Conservation (phyloP, 1,284 basidiomycete species). For the Xanthoconium separans region DNA sequence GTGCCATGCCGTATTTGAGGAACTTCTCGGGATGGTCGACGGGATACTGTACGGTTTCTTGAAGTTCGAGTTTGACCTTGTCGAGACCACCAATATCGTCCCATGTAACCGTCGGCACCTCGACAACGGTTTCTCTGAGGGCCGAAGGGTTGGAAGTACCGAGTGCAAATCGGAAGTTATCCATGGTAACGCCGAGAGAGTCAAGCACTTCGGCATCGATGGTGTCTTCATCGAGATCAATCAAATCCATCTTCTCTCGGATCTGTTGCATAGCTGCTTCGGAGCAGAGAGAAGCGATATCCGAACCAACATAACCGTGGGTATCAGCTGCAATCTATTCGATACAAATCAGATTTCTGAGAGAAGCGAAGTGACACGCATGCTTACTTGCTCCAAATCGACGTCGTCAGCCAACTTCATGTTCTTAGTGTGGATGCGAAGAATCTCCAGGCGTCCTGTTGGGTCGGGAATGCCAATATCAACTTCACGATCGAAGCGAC, state of each 20-base stretch:
- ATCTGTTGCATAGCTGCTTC: constrained; percentile 93
- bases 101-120: constrained; percentile 95
- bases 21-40: constrained; percentile 99
- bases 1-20: constrained; percentile 99
- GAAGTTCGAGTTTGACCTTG: constrained; percentile 98
- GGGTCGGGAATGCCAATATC: constrained; percentile 99
- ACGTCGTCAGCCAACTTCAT: constrained; percentile 99
- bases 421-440: constrained; percentile 99
- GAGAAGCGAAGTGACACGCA: neutral
- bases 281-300: constrained; percentile 91
- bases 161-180: constrained; percentile 89
- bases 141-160: constrained; percentile 86
- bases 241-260: constrained; percentile 88
- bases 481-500: constrained; percentile 98
- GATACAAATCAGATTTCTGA: constrained; percentile 8
- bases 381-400: constrained; percentile 85
- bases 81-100: constrained; percentile 99
- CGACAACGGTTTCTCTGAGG: constrained; percentile 85
- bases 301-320: constrained; percentile 98
- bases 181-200: constrained; percentile 87
- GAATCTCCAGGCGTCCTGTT: constrained; percentile 96
- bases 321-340: constrained; percentile 93
- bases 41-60: constrained; percentile 99
- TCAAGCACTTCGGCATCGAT: constrained; percentile 89
- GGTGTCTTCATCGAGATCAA: constrained; percentile 83